Evolutionary conservation across 2,329 filamentous ascomycete genomes (phyloP).

Genomic region (Emergomyces pasteurianus): DNA sequence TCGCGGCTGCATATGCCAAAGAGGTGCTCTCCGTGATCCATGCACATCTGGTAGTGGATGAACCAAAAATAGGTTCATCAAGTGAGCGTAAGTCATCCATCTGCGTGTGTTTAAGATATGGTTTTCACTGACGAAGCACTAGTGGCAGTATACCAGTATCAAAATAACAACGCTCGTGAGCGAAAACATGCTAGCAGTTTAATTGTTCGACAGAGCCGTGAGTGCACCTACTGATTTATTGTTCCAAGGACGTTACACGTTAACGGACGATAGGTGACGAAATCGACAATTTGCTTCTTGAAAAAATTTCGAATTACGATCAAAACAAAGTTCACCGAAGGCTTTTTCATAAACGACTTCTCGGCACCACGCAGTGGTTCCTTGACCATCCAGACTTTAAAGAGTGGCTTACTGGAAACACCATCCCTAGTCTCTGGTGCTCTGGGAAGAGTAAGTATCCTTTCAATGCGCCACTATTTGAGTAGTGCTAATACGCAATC

Average conservation of each 20-base stretch:
- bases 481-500: not conserved
- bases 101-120: not conserved
- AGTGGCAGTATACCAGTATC: not conserved
- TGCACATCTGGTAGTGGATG: not conserved
- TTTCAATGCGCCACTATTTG: not conserved
- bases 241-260: not conserved
- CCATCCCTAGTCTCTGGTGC: not conserved
- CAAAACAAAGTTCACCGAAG: not conserved
- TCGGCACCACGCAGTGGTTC: not conserved
- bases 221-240: not conserved
- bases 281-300: not conserved
- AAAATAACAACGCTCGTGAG: not conserved
- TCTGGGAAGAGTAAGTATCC: not conserved
- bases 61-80: not conserved
- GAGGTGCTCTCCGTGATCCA: conserved; percentile 10
- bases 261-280: not conserved
- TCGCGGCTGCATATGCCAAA: conserved; percentile 20
- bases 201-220: not conserved
- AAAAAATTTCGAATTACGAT: not conserved
- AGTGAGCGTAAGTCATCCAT: not conserved
- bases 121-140: not conserved
- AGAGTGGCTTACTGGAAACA: not conserved
- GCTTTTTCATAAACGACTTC: not conserved
- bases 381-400: not conserved
- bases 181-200: not conserved